These are phyloP conservation scores for Cymodocea nodosa DNA, from an alignment of 116 monocot genomes.

Conservation along the genomic window DNA sequence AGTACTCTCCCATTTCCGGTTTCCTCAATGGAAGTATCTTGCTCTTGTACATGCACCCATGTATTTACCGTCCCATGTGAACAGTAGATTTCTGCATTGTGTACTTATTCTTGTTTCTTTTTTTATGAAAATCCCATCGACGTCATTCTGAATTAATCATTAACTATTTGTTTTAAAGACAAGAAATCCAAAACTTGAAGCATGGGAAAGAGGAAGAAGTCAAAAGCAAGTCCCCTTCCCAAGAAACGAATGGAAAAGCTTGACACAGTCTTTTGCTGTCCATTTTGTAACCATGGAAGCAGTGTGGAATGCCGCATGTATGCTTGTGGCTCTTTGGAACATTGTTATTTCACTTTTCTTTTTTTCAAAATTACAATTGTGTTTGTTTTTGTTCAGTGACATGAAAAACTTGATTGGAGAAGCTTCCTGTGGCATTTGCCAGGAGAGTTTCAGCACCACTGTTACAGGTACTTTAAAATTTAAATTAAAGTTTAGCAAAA, in stretches of 20 bases:
- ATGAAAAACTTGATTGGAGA: conserved; percentile 93
- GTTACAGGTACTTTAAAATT: conserved; percentile 37
- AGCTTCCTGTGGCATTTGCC: conserved; percentile 72
- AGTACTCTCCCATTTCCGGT: too few relatives aligned
- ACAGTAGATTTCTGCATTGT: too few relatives aligned
- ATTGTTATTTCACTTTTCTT: background rate
- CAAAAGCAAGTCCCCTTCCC: conserved; percentile 68
- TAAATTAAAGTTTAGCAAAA: background rate
- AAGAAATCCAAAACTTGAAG: background rate
- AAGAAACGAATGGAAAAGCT: conserved; percentile 93
- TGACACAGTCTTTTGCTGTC: conserved; percentile 82
- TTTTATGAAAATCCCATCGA: too few relatives aligned
- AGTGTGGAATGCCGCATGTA: conserved; percentile 96
- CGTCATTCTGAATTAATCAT: too few relatives aligned
- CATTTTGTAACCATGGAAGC: conserved; percentile 93
- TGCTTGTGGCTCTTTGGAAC: background rate
- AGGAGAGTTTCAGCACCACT: conserved; percentile 87
- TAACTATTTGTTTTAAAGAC: too few relatives aligned
- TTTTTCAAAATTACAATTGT: background rate
- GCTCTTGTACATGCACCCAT: too few relatives aligned
- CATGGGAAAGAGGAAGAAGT: conserved; percentile 91
- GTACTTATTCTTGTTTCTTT: too few relatives aligned
- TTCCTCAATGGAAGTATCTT: too few relatives aligned
- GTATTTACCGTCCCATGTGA: too few relatives aligned
- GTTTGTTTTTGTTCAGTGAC: conserved; percentile 30